Evolutionary conservation across 352 stramenopile species (phyloP), one percentile per base, ranked within the genome.

Genomic region (Phytophthora palmivora): DNA sequence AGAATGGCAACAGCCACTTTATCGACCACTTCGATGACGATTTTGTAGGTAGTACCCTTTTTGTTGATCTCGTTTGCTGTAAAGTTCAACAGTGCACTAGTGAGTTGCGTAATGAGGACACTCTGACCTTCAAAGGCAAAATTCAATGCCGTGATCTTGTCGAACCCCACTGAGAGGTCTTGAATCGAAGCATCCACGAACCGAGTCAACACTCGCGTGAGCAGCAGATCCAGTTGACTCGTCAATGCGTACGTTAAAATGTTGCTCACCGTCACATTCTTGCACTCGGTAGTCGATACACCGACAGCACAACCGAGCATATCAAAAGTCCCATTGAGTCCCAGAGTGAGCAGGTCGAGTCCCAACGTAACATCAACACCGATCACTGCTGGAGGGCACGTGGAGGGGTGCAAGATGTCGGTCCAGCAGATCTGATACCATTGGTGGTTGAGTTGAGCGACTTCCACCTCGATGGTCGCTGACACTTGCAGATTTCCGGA

Each of bases 1-100:
- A 85, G 42, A 1, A 82, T 49, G 21, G 70, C 69, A 16, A 73
- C 82, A 22, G 37, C 53, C 36, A 82, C 43, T 50, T 68, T 74
- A 39, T 79, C 45, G 8, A 58, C 56, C 33, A 82, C 45, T 36
- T 63, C 26, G 22, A 81, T 67, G 22, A 74, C 49, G 14, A 67
- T 70, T 22, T 78, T 73, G 70, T 87, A 87, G 14, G 67, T 57
- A 36, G 68, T 61, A n/a, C 70, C 72, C 57, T 85, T 85, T 65
- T 88, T 87, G 74, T 88, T 85, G 55, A 87, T 61, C 62, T 82
- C 70, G 21, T 58, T 46, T 19, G 67, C 71, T 16, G 64, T 76
- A 58, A 82, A 87, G 36, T 55, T 38, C 10, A 84, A 44, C 42
- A 86, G 61, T 34, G 63, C 58, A 53, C 79, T 78, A 33, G 52